These are phyloP conservation scores for Aspergillus amoenus DNA, from an alignment of 2,329 filamentous ascomycete species.

Conservation along the genomic window DNA sequence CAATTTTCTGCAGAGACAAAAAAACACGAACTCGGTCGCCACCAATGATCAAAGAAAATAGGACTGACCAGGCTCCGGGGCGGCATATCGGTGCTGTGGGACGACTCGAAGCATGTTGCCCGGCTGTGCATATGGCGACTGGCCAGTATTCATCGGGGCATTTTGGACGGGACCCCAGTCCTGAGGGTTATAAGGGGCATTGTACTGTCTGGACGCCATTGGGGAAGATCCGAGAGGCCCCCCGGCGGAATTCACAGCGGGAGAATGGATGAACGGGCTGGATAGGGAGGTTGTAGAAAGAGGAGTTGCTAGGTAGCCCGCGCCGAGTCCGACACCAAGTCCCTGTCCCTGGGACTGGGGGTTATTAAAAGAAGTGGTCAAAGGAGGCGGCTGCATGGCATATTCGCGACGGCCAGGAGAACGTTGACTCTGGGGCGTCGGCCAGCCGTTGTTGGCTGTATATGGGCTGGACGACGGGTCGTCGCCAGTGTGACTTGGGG, in stretches of 20 bases:
- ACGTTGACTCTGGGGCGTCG: conserved; percentile 33
- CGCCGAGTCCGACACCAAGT: conserved; percentile 27
- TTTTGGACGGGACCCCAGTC: conserved; percentile 47
- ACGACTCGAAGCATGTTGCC: conserved; percentile 29
- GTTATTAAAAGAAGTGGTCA: conserved; percentile 42
- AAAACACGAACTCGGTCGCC: not conserved
- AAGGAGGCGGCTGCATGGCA: conserved; percentile 42
- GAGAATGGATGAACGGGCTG: conserved; percentile 45
- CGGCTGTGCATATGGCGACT: conserved; percentile 28
- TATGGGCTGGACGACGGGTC: conserved; percentile 31
- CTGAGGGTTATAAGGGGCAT: conserved; percentile 49
- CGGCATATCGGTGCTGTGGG: conserved; percentile 27
- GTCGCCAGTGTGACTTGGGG: conserved; percentile 33
- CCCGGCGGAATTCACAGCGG: conserved; percentile 37
- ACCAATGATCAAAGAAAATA: not conserved
- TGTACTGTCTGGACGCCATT: conserved; percentile 47
- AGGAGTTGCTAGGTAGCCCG: conserved; percentile 36
- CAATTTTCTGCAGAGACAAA: conserved; percentile 8
- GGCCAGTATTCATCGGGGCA: conserved; percentile 23
- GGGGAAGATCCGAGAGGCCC: conserved; percentile 39
- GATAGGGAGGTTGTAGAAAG: conserved; percentile 45
- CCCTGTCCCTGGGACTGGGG: conserved; percentile 39
- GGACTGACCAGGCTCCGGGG: conserved; percentile 33
- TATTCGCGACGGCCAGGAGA: conserved; percentile 44
- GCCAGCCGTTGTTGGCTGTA: conserved; percentile 29